Conservation (phyloP, 208 protist genomes). For the Leptomonas pyrrhocoris region DNA sequence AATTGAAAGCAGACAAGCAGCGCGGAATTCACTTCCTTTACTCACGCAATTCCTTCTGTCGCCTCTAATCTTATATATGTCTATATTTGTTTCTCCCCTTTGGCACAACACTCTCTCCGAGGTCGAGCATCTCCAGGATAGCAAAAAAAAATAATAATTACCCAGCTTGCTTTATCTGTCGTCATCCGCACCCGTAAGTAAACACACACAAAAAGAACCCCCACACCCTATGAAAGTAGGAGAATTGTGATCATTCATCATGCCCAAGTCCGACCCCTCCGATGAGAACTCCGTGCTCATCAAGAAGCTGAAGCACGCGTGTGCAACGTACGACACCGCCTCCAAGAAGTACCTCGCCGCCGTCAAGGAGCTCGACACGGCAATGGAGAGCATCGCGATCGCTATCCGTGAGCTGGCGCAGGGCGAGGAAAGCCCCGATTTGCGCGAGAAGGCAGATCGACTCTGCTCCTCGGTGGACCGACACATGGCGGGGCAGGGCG, state of each 20-base stretch:
- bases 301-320: constrained; percentile 58
- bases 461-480: constrained; percentile 51
- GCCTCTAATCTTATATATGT: too few species aligned
- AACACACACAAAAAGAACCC: too few species aligned
- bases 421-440: constrained; percentile 33
- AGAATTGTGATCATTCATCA: not conserved
- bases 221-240: too few species aligned
- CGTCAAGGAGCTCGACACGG: constrained; percentile 55
- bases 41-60: too few species aligned
- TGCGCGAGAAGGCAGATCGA: constrained; percentile 27
- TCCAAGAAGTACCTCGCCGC: constrained; percentile 60
- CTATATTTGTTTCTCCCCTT: too few species aligned
- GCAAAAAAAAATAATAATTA: too few species aligned
- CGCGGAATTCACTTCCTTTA: too few species aligned
- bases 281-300: constrained; percentile 42
- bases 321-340: constrained; percentile 51
- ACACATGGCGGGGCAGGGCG: constrained; percentile 33
- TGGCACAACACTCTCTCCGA: too few species aligned
- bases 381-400: constrained; percentile 58
- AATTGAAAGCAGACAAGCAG: too few species aligned
- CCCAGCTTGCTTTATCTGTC: too few species aligned
- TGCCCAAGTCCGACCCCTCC: constrained; percentile 9
- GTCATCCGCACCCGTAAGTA: too few species aligned
- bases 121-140: too few species aligned
- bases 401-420: constrained; percentile 58